phyloP scores from a whole-genome alignment of 2,329 filamentous ascomycete genomes.

The Sarocladium brachiariae region DNA sequence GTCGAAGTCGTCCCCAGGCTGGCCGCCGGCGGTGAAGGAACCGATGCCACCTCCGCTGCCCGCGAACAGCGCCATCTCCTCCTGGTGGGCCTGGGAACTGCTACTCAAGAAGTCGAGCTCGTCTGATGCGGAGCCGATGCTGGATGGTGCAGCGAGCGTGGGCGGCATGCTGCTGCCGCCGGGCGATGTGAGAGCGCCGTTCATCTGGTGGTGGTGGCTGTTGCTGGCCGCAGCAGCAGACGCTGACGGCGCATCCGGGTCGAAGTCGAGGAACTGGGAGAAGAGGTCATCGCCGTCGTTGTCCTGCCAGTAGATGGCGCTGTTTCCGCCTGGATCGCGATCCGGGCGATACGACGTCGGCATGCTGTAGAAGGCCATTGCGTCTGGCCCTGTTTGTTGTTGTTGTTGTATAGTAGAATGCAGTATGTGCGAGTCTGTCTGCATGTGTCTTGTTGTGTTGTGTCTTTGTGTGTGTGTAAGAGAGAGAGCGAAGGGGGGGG shows the following conservation, averaged over 20 bases:
- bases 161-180: slow-evolving; percentile 3
- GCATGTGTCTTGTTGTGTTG: no score
- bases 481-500: no score
- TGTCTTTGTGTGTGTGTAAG: no score
- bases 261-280: slow-evolving; percentile 8
- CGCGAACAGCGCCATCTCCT: slow-evolving; percentile 7
- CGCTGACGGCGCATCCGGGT: slow-evolving; percentile 4
- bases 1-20: slow-evolving; percentile 2
- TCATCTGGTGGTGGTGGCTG: neutral
- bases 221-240: neutral
- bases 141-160: neutral
- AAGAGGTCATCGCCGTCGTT: slow-evolving; percentile 8
- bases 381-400: no score
- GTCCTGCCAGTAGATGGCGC: slow-evolving; percentile 4
- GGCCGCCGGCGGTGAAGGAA: neutral
- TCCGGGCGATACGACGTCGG: slow-evolving; percentile 1
- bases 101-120: slow-evolving; percentile 8
- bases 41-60: slow-evolving; percentile 1
- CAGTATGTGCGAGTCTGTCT: no score
- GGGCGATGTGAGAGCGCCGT: neutral
- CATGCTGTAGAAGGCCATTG: slow-evolving; percentile 9
- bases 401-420: no score
- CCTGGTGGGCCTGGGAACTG: slow-evolving; percentile 4
- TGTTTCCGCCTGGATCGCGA: neutral
- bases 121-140: slow-evolving; percentile 5